Evolutionary conservation across 306 rosid species (phyloP).

Genomic region (Senna siamea): DNA sequence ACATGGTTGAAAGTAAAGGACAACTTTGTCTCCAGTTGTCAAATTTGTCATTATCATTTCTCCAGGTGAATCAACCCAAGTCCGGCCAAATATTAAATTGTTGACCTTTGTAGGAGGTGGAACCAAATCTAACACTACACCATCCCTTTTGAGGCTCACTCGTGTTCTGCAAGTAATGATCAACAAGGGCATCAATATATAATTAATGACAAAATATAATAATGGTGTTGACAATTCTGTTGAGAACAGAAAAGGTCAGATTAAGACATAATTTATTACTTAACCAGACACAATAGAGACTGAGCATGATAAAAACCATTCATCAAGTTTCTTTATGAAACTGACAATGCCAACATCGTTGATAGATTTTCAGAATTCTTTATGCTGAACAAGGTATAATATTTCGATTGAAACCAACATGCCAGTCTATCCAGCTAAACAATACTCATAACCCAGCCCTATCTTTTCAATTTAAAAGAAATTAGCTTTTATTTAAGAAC

Average conservation of each 20-base stretch:
- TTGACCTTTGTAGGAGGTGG: conserved; percentile 87
- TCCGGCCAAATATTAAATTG: conserved; percentile 79
- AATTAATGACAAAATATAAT: conserved; percentile 1
- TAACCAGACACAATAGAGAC: not conserved
- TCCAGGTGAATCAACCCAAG: conserved; percentile 88
- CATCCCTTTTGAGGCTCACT: conserved; percentile 67
- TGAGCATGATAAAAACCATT: not conserved
- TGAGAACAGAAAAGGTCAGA: conserved; percentile 13
- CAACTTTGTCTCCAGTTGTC: conserved; percentile 81
- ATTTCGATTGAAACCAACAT: conserved; percentile 10
- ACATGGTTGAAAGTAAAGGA: conserved; percentile 80
- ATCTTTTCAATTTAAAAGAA: conserved; percentile 2
- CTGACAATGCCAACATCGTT: not conserved
- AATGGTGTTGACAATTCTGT: not conserved
- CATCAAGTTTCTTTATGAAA: not conserved
- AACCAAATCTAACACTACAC: conserved; percentile 70
- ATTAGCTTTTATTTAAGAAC: not conserved
- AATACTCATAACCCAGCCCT: not conserved
- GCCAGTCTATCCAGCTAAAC: not conserved
- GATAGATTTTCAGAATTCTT: not conserved
- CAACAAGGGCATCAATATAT: not conserved
- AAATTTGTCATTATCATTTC: conserved; percentile 77
- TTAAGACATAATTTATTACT: not conserved
- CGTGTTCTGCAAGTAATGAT: conserved; percentile 61
- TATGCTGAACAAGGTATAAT: not conserved